Conservation (phyloP, 192 early-diverging fungal genomes). For the Gigaspora rosea region DNA sequence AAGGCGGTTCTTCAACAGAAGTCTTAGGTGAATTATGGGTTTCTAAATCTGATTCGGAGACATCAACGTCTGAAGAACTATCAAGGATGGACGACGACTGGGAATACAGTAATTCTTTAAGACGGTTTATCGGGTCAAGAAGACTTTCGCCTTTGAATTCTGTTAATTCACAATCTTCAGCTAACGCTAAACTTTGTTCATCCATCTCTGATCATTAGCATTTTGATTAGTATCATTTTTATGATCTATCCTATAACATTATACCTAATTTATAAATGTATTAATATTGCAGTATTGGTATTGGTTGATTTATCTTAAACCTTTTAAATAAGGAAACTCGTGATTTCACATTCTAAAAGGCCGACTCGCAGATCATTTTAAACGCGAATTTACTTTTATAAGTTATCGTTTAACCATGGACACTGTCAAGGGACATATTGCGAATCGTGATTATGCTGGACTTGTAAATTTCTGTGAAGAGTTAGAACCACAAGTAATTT, state of each 20-base stretch:
- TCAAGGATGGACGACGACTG: neutral
- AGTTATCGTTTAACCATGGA: slow-evolving; percentile 14
- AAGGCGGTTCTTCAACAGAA: neutral
- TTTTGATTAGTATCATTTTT: no score
- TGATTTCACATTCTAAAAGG: no score
- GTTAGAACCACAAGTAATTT: slow-evolving; percentile 29
- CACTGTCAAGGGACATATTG: slow-evolving; percentile 23
- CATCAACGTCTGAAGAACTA: no score
- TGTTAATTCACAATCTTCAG: neutral
- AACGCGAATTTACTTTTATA: no score
- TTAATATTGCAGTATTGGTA: no score
- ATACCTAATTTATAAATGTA: no score
- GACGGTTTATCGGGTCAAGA: slow-evolving; percentile 18
- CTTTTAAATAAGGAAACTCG: no score
- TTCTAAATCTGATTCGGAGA: neutral
- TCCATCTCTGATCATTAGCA: neutral
- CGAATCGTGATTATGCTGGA: neutral
- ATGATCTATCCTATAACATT: no score
- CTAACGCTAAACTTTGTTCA: neutral
- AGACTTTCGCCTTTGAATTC: neutral
- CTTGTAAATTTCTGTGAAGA: slow-evolving; percentile 33
- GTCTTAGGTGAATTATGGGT: neutral
- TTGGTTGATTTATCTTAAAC: no score
- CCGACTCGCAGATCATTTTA: no score
- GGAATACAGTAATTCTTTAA: slow-evolving; percentile 25